These are phyloP conservation scores for Calonectria pseudoturangicola DNA, from an alignment of 2,329 filamentous ascomycete species.

Conservation along the genomic window DNA sequence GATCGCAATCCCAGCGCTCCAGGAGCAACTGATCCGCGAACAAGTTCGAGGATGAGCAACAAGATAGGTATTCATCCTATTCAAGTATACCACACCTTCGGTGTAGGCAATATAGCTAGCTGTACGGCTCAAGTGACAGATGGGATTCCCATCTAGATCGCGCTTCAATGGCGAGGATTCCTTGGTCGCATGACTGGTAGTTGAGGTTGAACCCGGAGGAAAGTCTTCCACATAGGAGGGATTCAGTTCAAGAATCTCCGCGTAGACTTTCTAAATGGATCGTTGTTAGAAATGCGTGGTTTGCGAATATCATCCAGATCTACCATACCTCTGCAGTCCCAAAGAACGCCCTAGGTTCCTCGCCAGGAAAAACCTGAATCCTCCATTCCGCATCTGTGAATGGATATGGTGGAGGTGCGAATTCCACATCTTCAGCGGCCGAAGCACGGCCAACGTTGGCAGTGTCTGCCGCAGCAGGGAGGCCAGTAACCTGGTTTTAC, in stretches of 20 bases:
- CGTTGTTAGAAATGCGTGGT: background rate
- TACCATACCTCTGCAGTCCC: background rate
- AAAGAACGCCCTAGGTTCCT: background rate
- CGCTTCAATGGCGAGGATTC: background rate
- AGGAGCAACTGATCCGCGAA: background rate
- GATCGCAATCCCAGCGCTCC: background rate
- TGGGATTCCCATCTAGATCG: background rate
- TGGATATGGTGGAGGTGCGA: background rate
- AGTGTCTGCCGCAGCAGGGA: background rate
- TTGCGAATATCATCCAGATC: background rate
- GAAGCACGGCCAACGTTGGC: background rate
- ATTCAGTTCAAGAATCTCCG: background rate
- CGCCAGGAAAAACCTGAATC: background rate
- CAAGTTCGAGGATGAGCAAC: background rate
- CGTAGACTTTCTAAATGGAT: background rate
- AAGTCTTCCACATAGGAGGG: background rate
- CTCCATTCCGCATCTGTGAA: background rate
- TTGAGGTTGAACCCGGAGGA: background rate
- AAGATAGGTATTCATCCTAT: background rate
- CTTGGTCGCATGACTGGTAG: background rate
- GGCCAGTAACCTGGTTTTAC: background rate
- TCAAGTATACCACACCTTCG: background rate
- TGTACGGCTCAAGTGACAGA: background rate
- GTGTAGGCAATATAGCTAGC: background rate
- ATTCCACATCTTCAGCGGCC: background rate